A percentile compares a stretch with the other conserved stretches of the same genome.
These are phyloP conservation scores for Diaporthe vexans DNA, from an alignment of 2,329 filamentous ascomycete species.

Conservation along the genomic window DNA sequence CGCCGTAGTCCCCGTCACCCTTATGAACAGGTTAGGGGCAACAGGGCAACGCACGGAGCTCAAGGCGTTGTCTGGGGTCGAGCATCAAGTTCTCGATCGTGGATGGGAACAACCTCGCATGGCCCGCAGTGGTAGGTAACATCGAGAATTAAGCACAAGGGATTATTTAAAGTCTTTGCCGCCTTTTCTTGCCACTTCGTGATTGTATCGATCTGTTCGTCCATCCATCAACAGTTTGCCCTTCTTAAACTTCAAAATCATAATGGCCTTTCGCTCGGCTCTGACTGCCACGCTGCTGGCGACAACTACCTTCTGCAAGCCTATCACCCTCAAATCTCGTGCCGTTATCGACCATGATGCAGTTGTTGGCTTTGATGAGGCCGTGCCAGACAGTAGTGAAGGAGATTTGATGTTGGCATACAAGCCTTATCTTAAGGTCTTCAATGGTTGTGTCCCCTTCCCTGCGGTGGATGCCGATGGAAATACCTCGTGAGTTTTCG, in stretches of 20 bases:
- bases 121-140: neutral
- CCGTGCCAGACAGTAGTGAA: slow-evolving; percentile 60
- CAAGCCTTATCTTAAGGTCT: slow-evolving; percentile 67
- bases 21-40: neutral
- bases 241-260: neutral
- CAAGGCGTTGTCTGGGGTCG: neutral
- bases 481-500: slow-evolving; percentile 64
- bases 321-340: slow-evolving; percentile 41
- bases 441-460: slow-evolving; percentile 73
- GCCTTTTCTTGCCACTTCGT: neutral
- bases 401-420: slow-evolving; percentile 67
- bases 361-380: slow-evolving; percentile 67
- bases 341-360: slow-evolving; percentile 48
- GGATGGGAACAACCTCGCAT: neutral
- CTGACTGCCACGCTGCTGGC: neutral
- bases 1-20: neutral
- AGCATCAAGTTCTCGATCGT: neutral
- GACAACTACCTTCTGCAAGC: neutral
- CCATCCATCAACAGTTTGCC: neutral
- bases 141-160: neutral
- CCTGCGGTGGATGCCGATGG: slow-evolving; percentile 71
- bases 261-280: neutral
- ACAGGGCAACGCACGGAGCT: slow-evolving; percentile 3
- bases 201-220: neutral
- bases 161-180: neutral